A percentile compares a stretch with the other conserved stretches of the same genome.
These are phyloP conservation scores for Cordyceps cateniannulata DNA, from an alignment of 2,329 filamentous ascomycete genomes.

Conservation along the genomic window DNA sequence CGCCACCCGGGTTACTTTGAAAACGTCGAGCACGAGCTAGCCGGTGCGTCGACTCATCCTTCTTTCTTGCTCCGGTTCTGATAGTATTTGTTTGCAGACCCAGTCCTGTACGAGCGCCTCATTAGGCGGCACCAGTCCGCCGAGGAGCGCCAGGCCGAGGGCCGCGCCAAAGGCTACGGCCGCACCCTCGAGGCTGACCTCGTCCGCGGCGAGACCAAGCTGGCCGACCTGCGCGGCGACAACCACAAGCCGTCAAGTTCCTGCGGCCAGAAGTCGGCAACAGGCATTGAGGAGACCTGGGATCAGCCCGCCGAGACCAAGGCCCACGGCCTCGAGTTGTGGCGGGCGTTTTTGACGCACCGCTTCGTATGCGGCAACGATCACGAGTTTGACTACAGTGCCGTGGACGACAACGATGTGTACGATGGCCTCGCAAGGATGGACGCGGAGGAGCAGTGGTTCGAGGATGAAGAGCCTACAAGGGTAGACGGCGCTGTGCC, in stretches of 20 bases:
- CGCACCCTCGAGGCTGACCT: slow-evolving; percentile 74
- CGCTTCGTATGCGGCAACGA: slow-evolving; percentile 72
- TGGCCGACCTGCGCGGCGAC: slow-evolving; percentile 41
- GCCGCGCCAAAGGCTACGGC: slow-evolving; percentile 68
- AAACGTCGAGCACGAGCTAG: slow-evolving; percentile 48
- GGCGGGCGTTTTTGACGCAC: slow-evolving; percentile 65
- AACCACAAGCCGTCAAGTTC: background rate
- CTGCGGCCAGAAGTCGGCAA: slow-evolving; percentile 18
- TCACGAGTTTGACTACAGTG: slow-evolving; percentile 68
- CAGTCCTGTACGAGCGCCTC: slow-evolving; percentile 73
- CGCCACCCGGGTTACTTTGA: slow-evolving; percentile 66
- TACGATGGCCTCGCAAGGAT: slow-evolving; percentile 57
- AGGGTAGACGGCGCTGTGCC: slow-evolving; percentile 30
- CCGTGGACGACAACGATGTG: slow-evolving; percentile 65
- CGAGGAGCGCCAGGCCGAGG: slow-evolving; percentile 67
- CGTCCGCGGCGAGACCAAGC: slow-evolving; percentile 67
- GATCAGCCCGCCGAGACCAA: slow-evolving; percentile 32
- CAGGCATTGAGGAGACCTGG: slow-evolving; percentile 20
- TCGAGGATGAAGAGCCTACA: slow-evolving; percentile 69
- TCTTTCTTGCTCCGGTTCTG: no score
- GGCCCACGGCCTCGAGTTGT: slow-evolving; percentile 61
- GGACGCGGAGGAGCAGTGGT: slow-evolving; percentile 69
- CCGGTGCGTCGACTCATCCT: slow-evolving; percentile 31
- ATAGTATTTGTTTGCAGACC: no score
- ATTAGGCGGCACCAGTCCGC: slow-evolving; percentile 71